These are phyloP conservation scores for Aphanomyces cochlioides DNA, from an alignment of 352 stramenopile genomes.

Conservation along the genomic window DNA sequence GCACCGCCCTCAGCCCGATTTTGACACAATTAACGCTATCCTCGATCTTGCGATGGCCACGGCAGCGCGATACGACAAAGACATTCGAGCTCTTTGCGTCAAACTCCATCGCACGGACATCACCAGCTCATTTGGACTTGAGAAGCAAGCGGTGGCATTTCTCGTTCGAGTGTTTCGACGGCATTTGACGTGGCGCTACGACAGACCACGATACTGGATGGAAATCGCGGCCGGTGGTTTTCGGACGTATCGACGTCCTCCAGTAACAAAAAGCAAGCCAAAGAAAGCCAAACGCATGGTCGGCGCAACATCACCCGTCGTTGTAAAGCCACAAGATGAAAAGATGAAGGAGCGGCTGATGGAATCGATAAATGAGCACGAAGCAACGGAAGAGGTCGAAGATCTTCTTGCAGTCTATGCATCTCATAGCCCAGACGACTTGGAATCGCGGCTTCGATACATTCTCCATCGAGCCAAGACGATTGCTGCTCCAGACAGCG, in stretches of 20 bases:
- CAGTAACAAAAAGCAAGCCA: neutral
- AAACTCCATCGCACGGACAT: neutral
- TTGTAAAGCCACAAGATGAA: no score
- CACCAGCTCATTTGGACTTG: neutral
- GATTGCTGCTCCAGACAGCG: neutral
- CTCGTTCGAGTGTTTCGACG: neutral
- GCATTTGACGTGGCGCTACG: neutral
- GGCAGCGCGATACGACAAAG: neutral
- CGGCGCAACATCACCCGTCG: no score
- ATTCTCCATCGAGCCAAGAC: slow-evolving; percentile 10
- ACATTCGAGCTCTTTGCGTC: neutral
- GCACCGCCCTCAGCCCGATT: neutral
- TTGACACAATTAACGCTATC: neutral
- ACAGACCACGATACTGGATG: neutral
- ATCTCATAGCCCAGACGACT: neutral
- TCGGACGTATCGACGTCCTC: slow-evolving; percentile 9
- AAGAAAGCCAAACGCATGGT: neutral
- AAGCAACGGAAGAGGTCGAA: neutral
- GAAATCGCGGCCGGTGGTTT: neutral
- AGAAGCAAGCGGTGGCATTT: neutral
- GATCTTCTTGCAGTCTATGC: slow-evolving; percentile 4
- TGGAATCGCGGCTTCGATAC: slow-evolving; percentile 6
- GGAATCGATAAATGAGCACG: neutral
- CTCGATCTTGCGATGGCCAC: neutral
- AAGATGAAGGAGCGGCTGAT: neutral